Evolutionary conservation across 345 rosid species (phyloP).

Genomic region (Gossypium mustelinum): DNA sequence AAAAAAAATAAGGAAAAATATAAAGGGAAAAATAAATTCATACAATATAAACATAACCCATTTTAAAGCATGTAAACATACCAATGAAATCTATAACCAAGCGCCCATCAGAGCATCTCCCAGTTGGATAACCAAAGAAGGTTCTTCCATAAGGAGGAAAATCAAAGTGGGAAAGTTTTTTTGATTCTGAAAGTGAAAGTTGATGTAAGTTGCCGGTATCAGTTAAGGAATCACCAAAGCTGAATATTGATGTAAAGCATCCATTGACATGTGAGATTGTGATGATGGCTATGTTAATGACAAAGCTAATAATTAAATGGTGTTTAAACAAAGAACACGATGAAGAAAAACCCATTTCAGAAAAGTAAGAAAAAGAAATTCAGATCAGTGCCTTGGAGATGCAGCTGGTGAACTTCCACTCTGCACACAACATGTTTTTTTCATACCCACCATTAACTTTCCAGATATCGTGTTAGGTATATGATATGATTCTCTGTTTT

Average conservation of each 20-base stretch:
- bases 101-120: conserved; percentile 52
- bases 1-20: not conserved
- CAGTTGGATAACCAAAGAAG: conserved; percentile 42
- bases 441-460: not conserved
- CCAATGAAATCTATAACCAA: conserved; percentile 57
- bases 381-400: not conserved
- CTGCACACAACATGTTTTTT: too few species aligned
- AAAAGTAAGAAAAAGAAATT: not conserved
- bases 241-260: conserved; percentile 33
- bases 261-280: conserved; percentile 1
- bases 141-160: conserved; percentile 46
- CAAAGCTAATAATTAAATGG: not conserved
- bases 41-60: not conserved
- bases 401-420: not conserved
- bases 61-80: conserved; percentile 5
- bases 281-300: not conserved
- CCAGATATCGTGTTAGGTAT: too few species aligned
- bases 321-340: not conserved
- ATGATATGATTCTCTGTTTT: too few species aligned
- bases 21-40: not conserved
- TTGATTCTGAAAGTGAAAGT: conserved; percentile 12
- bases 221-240: conserved; percentile 59
- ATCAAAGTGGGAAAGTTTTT: conserved; percentile 17
- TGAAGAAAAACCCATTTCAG: not conserved
- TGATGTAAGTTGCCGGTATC: conserved; percentile 44